Evolutionary conservation across 225 moss, liverwort and hornwort species (phyloP).

Genomic region (Anthoceros angustus): DNA sequence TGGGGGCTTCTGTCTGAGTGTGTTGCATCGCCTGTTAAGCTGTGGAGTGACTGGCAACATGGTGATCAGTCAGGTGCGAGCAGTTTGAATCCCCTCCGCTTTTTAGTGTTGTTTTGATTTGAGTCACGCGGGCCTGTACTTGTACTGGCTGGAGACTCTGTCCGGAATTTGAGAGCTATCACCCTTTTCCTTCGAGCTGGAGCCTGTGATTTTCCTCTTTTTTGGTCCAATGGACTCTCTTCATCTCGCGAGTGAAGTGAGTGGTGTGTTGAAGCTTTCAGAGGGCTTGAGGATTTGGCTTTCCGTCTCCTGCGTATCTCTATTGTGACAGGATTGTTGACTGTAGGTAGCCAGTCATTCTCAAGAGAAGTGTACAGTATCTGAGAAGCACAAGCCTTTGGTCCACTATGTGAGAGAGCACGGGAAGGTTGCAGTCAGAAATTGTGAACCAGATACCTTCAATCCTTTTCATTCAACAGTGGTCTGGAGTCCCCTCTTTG

Average conservation of each 20-base stretch:
- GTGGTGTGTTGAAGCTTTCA: neutral
- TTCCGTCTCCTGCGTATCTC: neutral
- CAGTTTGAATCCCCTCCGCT: neutral
- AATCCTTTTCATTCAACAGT: slow-evolving; percentile 3
- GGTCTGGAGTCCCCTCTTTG: slow-evolving; percentile 12
- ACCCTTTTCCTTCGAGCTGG: neutral
- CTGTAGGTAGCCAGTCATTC: neutral
- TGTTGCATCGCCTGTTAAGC: neutral
- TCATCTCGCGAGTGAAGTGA: neutral
- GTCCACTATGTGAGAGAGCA: neutral
- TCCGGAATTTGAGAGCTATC: neutral
- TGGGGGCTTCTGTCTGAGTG: neutral
- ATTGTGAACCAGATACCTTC: neutral
- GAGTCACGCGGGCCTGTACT: neutral
- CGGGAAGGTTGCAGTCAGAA: neutral
- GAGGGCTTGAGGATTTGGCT: neutral
- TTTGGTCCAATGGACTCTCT: neutral
- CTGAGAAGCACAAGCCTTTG: neutral
- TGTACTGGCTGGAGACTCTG: neutral
- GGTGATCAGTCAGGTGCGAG: neutral
- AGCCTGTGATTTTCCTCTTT: neutral
- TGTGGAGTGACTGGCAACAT: neutral
- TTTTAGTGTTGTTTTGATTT: neutral
- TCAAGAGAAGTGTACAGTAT: neutral
- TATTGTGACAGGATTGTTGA: neutral